A percentile compares a stretch with the other conserved stretches of the same genome.
Conservation (phyloP, 305 asterid species). For the Petunia hybrid region DNA sequence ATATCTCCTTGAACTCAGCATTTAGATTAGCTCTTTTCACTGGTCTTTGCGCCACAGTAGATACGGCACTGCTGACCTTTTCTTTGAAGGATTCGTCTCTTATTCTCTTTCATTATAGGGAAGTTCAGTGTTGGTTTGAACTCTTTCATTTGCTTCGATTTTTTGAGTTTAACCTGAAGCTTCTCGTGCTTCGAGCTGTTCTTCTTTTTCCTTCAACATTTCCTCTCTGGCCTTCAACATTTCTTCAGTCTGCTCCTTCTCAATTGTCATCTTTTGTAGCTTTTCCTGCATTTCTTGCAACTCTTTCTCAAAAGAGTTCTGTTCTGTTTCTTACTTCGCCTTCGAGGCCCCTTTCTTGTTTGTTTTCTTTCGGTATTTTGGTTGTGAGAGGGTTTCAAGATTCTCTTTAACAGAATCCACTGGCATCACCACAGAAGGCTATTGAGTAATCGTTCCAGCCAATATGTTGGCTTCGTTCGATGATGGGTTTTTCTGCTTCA, state of each 20-base stretch:
- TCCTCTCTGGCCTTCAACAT: conserved; percentile 69
- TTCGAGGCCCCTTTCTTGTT: conserved; percentile 62
- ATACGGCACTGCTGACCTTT: conserved; percentile 81
- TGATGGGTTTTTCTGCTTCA: conserved; percentile 56
- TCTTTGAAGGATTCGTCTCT: conserved; percentile 52
- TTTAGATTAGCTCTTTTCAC: conserved; percentile 73
- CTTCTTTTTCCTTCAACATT: conserved; percentile 56
- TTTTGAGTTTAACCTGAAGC: conserved; percentile 73
- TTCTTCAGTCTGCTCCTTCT: conserved; percentile 88
- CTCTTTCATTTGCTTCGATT: conserved; percentile 88
- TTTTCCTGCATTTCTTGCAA: conserved; percentile 80
- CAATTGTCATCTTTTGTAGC: conserved; percentile 69
- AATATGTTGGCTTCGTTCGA: conserved; percentile 66
- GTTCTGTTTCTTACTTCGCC: conserved; percentile 53
- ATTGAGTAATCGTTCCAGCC: conserved; percentile 51
- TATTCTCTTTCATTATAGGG: conserved; percentile 68
- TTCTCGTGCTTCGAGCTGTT: conserved; percentile 75
- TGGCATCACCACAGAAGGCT: conserved; percentile 45
- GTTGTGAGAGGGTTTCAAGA: conserved; percentile 21
- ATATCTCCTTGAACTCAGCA: too few species aligned
- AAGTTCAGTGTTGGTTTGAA: conserved; percentile 76
- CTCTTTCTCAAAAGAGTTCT: conserved; percentile 68
- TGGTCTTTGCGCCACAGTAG: conserved; percentile 86
- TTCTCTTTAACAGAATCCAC: conserved; percentile 37
- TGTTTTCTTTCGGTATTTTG: conserved; percentile 40